Conservation (phyloP, 208 protist species). For the Leptomonas seymouri region DNA sequence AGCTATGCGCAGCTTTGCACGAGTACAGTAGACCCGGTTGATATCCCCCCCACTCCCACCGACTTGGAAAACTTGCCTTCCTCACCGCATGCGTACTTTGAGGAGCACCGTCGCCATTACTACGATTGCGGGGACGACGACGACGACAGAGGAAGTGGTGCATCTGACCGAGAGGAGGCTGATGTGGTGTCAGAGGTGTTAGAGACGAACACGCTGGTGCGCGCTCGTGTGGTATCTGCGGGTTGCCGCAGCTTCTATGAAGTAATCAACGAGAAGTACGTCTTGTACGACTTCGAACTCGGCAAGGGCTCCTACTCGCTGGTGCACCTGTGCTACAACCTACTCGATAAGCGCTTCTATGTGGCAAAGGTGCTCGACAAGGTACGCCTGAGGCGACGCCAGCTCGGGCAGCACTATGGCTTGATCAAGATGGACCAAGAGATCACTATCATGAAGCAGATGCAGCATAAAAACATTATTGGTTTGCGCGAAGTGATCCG, state of each 20-base stretch:
- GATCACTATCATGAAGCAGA: slow-evolving; percentile 93
- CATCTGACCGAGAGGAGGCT: not conserved
- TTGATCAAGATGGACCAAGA: slow-evolving; percentile 64
- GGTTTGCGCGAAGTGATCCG: slow-evolving; percentile 93
- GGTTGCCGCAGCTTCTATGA: slow-evolving; percentile 26
- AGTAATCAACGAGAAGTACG: slow-evolving; percentile 71
- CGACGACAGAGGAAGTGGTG: not conserved
- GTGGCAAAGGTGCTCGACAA: slow-evolving; percentile 68
- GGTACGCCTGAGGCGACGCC: slow-evolving; percentile 36
- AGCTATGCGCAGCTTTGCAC: slow-evolving; percentile 15
- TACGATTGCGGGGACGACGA: not conserved
- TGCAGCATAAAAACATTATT: slow-evolving; percentile 93
- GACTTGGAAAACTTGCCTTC: slow-evolving; percentile 8
- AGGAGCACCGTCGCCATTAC: not conserved
- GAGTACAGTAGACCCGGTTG: slow-evolving; percentile 13
- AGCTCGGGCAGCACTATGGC: slow-evolving; percentile 35
- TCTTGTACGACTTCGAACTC: slow-evolving; percentile 58
- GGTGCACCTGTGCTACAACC: slow-evolving; percentile 65
- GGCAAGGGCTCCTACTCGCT: slow-evolving; percentile 64
- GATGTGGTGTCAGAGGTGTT: slow-evolving; percentile 17
- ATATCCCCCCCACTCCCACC: slow-evolving; percentile 23
- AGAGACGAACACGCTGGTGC: slow-evolving; percentile 21
- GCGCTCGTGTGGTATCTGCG: slow-evolving; percentile 1
- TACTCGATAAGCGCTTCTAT: slow-evolving; percentile 50
- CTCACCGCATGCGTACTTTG: not conserved